Evolutionary conservation across 495 filamentous ascomycete species (phyloP).

Genomic region (Aspergillus nidulans): DNA sequence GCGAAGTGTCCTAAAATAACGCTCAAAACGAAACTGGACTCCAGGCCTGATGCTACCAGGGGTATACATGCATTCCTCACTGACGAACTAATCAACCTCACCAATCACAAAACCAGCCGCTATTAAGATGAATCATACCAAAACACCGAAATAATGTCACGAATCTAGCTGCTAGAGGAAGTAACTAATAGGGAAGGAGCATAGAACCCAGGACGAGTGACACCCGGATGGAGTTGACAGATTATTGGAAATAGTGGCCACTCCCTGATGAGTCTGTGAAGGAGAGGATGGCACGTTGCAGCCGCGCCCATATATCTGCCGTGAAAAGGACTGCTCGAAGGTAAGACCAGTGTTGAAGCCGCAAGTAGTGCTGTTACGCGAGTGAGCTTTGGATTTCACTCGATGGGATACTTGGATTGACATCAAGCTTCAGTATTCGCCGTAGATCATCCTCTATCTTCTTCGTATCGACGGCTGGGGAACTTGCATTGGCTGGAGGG

Average conservation of each 20-base stretch:
- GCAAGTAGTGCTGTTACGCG: slow-evolving; percentile 21
- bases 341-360: slow-evolving; percentile 5
- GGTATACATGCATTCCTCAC: slow-evolving; percentile 13
- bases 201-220: background rate
- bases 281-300: slow-evolving; percentile 2
- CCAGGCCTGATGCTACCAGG: slow-evolving; percentile 21
- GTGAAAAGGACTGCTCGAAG: background rate
- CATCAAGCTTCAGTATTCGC: slow-evolving; percentile 49
- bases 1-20: slow-evolving; percentile 12
- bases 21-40: slow-evolving; percentile 20
- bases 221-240: background rate
- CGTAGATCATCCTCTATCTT: slow-evolving; percentile 52
- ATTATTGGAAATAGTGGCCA: background rate
- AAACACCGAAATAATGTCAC: slow-evolving; percentile 16
- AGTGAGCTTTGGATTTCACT: slow-evolving; percentile 37
- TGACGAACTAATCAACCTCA: slow-evolving; percentile 12
- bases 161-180: slow-evolving; percentile 2
- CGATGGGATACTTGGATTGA: slow-evolving; percentile 24
- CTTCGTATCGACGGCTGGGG: slow-evolving; percentile 35
- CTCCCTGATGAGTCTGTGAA: background rate
- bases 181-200: background rate
- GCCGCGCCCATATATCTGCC: background rate
- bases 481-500: slow-evolving; percentile 22
- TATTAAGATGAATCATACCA: slow-evolving; percentile 12
- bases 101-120: slow-evolving; percentile 12